Base-by-base conservation (phyloP, 805 yeast species). In the Jamesozyma spencerorum region DNA sequence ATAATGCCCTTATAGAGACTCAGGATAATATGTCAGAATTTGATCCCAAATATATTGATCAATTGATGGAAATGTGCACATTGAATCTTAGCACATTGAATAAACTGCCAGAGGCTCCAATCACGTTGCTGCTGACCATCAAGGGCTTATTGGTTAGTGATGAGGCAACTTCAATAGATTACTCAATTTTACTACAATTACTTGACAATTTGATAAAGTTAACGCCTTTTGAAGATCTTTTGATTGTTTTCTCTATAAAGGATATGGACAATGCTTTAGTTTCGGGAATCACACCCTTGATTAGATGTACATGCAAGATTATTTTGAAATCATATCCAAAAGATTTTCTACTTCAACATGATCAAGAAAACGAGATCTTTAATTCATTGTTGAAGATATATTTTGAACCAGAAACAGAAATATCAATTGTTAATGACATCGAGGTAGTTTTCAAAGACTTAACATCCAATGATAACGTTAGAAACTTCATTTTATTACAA, bases 251-350 rank as follows among this genome's bases (percentile, higher is more conserved):
- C 36, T 36, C 53, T 1, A 36, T 53, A 3, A 45, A 48, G 2
- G 61, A 60, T 39, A 36, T 58, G 24, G 43, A 40, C 28, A 26
- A 18, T 20, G 59, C 59, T 7, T 31, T 60, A 20, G 31, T 39
- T 3, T 56, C 63, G 8, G 29, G 40, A 8, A 43, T 51, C n/a
- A 12, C 40, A 1, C 40, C 48, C 2, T 37, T 60, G 31, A 37
- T 49, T 1, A 49, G 40, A 14, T 43, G 53, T 6, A 57, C 59
- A 5, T 55, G 60, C 37, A 50, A 48, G 29, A 53, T 58, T 8
- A 46, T 60, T n/a, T 42, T 47, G 10, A 40, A 40, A 13, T 57
- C 63, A 2, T 45, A 48, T 31, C 63, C 63, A 17, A 51, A 47
- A 40, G 55, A 54, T 6, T 36, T 50, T 8, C 48, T 57, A 37